Base-by-base conservation (phyloP, 2,329 filamentous ascomycete species). In the Penicillium sp. region DNA sequence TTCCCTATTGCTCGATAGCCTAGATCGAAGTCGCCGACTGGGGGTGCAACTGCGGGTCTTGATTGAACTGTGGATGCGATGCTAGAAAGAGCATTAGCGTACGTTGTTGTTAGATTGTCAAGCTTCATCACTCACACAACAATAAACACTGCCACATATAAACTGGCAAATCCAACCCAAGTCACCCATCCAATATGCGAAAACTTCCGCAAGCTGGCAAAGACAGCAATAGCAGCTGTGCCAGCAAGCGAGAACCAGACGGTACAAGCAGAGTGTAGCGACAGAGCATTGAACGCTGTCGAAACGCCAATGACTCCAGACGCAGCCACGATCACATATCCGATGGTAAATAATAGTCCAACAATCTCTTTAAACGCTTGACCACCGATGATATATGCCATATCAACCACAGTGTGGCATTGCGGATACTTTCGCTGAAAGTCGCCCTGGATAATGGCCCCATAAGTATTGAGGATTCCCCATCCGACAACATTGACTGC, bases 101-200 rank as follows among this genome's bases (percentile, higher is more conserved):
- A 3, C 9, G 28, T 22, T 12, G 4, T 26, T 3, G n/a, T n/a
- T n/a, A n/a, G n/a, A n/a, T n/a, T n/a, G n/a, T n/a, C n/a, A n/a
- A n/a, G n/a, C n/a, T n/a, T n/a, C n/a, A n/a, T n/a, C 9, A 42
- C 47, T 16, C 45, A 55, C 50, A 78, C 74, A 31, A 77, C 66
- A 37, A 77, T 75, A 41, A 78, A 71, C 0, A 79, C 71, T 3
- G 77, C 76, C 11, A 70, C 60, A 47, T 76, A 79, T 25, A 82
- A 72, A 17, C 71, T 76, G 3, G 70, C 40, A 49, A 81, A 79
- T 0, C 78, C 79, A 8, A 69, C 70, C 72, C 75, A 82, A 0
- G 76, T 78, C 29, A 81, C 60, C 74, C 75, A 80, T 2, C 72
- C 75, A 41, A 82, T 73, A 48, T 79, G 74, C 35, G 75, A 68